phyloP scores from a whole-genome alignment of 768 basidiomycete species.

The Candolleomyces aberdarensis region DNA sequence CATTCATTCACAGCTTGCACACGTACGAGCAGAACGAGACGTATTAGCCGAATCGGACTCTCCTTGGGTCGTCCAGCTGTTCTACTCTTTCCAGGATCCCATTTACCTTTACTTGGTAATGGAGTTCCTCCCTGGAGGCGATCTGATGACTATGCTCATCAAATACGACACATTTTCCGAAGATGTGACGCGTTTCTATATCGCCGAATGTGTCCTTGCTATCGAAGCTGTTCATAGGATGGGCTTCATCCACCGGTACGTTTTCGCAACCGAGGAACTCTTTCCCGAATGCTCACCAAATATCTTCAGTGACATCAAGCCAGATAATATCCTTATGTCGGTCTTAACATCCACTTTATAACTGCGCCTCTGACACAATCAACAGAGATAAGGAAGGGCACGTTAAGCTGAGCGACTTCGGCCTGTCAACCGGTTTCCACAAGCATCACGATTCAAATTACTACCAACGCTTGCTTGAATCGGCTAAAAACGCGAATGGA shows the following conservation, averaged over 20 bases:
- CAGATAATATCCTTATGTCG: slow-evolving; percentile 81
- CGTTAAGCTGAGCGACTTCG: slow-evolving; percentile 97
- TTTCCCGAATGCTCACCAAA: neutral
- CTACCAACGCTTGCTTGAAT: slow-evolving; percentile 85
- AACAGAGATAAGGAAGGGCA: slow-evolving; percentile 86
- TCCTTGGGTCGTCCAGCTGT: slow-evolving; percentile 94
- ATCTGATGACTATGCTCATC: slow-evolving; percentile 99
- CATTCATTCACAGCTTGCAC: slow-evolving; percentile 66
- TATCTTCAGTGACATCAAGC: slow-evolving; percentile 86
- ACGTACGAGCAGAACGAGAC: slow-evolving; percentile 96
- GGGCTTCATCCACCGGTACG: slow-evolving; percentile 95
- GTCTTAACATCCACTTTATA: slow-evolving; percentile 29
- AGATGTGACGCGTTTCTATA: slow-evolving; percentile 97
- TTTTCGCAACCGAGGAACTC: neutral
- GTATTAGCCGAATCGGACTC: slow-evolving; percentile 95
- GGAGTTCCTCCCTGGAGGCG: slow-evolving; percentile 98
- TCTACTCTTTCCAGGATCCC: slow-evolving; percentile 97
- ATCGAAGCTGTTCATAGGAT: slow-evolving; percentile 97
- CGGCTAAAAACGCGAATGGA: slow-evolving; percentile 46
- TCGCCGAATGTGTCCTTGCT: slow-evolving; percentile 96
- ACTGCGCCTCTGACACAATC: neutral
- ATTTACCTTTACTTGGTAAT: slow-evolving; percentile 94
- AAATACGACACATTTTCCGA: slow-evolving; percentile 99
- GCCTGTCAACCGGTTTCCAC: slow-evolving; percentile 98
- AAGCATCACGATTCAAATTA: slow-evolving; percentile 96